Conservation (phyloP, 2,329 filamentous ascomycete species). For the Allantophomopsis cytisporea region DNA sequence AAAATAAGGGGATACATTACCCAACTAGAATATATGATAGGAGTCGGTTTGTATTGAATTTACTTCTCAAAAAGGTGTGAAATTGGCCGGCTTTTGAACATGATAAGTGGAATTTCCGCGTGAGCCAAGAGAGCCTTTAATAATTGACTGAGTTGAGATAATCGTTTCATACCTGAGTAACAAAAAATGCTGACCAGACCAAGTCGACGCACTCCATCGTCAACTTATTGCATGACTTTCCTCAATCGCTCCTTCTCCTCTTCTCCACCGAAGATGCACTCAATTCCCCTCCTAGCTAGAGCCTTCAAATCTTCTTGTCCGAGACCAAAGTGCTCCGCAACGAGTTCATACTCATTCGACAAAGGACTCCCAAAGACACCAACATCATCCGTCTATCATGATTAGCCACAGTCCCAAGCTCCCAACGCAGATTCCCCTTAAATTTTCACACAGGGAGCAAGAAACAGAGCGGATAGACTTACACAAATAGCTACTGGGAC, state of each 20-base stretch:
- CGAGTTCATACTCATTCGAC: constrained; percentile 65
- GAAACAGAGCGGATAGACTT: constrained; percentile 22
- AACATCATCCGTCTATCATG: constrained; percentile 64
- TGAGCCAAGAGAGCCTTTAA: no score
- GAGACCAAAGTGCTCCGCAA: constrained; percentile 56
- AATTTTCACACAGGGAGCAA: neutral
- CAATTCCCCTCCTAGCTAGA: constrained; percentile 46
- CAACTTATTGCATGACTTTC: constrained; percentile 29
- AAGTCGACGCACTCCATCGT: neutral
- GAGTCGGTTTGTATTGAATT: no score
- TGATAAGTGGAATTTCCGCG: no score
- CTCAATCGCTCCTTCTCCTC: constrained; percentile 44
- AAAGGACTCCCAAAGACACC: constrained; percentile 67
- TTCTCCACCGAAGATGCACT: constrained; percentile 52
- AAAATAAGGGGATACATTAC: no score
- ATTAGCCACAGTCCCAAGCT: neutral
- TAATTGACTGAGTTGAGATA: no score
- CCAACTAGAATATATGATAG: no score
- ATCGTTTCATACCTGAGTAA: no score
- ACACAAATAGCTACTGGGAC: constrained; percentile 56
- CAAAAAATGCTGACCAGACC: no score
- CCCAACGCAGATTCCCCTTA: neutral
- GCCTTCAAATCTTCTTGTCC: constrained; percentile 28
- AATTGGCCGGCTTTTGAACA: no score
- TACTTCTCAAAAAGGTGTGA: no score